phyloP scores from a whole-genome alignment of 129 eudicot species.

The Tagetes erecta region DNA sequence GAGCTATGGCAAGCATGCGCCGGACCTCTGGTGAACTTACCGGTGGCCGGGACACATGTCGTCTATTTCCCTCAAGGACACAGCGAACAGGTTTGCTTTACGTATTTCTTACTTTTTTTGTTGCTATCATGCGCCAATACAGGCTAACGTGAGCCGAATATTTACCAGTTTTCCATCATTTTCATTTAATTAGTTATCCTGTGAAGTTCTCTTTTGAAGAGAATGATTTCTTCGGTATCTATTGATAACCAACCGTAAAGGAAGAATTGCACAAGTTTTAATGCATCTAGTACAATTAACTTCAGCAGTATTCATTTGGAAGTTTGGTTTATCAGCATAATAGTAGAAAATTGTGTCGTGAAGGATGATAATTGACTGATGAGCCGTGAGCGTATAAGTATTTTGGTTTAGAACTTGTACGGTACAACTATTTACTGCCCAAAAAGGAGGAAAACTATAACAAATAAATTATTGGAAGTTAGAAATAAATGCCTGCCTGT shows the following conservation, averaged over 20 bases:
- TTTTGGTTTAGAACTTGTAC: slow-evolving; percentile 11
- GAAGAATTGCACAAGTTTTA: slow-evolving; percentile 15
- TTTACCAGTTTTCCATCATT: slow-evolving; percentile 24
- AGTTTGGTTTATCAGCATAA: neutral
- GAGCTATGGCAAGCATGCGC: slow-evolving; percentile 99
- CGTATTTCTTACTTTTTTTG: neutral
- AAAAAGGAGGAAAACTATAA: slow-evolving; percentile 16
- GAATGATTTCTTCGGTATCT: neutral
- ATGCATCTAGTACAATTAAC: slow-evolving; percentile 23
- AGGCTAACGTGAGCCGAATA: slow-evolving; percentile 18
- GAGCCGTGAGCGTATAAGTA: neutral
- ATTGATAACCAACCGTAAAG: neutral
- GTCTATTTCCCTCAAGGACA: slow-evolving; percentile 99
- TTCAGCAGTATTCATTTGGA: neutral
- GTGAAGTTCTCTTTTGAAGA: slow-evolving; percentile 4
- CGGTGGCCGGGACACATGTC: slow-evolving; percentile 95
- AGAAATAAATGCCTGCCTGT: slow-evolving; percentile 13
- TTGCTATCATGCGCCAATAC: slow-evolving; percentile 43
- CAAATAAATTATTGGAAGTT: neutral
- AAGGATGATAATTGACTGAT: neutral
- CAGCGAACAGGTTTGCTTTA: slow-evolving; percentile 74
- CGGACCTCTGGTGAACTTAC: slow-evolving; percentile 94
- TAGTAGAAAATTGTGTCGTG: neutral
- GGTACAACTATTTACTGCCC: slow-evolving; percentile 9
- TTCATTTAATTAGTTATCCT: slow-evolving; percentile 24